A percentile compares a stretch with the other conserved stretches of the same genome.
Conservation (phyloP, 2,329 filamentous ascomycete species). For the Mycocentrospora acerina region DNA sequence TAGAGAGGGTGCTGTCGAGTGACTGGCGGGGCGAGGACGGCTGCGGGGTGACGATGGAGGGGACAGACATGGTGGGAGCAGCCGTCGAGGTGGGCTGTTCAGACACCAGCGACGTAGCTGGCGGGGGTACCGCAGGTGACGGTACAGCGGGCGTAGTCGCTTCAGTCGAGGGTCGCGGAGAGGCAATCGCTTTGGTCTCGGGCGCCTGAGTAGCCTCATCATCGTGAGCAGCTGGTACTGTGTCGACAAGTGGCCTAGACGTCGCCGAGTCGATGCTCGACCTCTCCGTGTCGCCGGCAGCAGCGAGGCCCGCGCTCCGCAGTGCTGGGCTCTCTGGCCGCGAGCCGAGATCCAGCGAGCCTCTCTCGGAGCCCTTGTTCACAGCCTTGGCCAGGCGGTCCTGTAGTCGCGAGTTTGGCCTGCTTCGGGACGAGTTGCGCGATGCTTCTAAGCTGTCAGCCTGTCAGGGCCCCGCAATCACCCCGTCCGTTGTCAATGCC, state of each 20-base stretch:
- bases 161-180: conserved; percentile 32
- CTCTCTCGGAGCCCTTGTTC: conserved; percentile 65
- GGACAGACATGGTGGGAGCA: conserved; percentile 33
- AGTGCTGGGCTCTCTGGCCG: conserved; percentile 56
- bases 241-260: conserved; percentile 31
- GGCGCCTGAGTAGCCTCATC: conserved; percentile 15
- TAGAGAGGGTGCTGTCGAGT: conserved; percentile 33
- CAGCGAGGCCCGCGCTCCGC: conserved; percentile 17
- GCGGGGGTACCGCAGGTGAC: conserved; percentile 13
- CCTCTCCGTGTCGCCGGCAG: conserved; percentile 41
- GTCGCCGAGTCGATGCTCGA: conserved; percentile 48
- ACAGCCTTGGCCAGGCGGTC: conserved; percentile 87
- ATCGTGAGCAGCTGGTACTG: conserved; percentile 11
- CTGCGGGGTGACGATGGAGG: conserved; percentile 33
- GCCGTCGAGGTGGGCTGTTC: conserved; percentile 40
- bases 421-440: conserved; percentile 65
- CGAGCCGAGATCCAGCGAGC: conserved; percentile 54
- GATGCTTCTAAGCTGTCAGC: conserved; percentile 51
- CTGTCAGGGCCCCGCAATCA: conserved; percentile 1
- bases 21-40: conserved; percentile 36
- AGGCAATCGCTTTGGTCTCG: conserved; percentile 11
- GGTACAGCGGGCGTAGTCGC: conserved; percentile 9
- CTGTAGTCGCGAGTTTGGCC: conserved; percentile 79
- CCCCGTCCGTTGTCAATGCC: conserved; percentile 1
- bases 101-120: conserved; percentile 22